These are phyloP conservation scores for Ophiostoma triangulosporum DNA, from an alignment of 2,329 filamentous ascomycete species.

Conservation along the genomic window DNA sequence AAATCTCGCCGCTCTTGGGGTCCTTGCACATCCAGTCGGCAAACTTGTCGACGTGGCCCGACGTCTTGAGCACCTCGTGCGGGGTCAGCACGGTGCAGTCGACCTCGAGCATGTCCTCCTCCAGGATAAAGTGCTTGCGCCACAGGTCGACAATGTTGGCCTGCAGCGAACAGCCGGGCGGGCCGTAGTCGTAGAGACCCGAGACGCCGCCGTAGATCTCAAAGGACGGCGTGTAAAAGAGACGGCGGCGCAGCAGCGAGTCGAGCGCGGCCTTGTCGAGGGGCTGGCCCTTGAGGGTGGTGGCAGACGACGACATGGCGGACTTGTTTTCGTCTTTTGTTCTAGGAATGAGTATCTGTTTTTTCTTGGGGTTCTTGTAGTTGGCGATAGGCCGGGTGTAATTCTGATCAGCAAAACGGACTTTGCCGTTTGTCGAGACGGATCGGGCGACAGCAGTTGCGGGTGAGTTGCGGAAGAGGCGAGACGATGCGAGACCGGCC, in stretches of 20 bases:
- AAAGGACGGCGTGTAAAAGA: constrained; percentile 93
- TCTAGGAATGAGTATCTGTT: neutral
- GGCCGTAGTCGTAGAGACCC: constrained; percentile 88
- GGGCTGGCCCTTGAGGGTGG: constrained; percentile 78
- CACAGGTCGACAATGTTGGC: constrained; percentile 79
- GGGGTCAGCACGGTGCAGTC: constrained; percentile 92
- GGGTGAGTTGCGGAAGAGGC: neutral
- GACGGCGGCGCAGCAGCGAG: constrained; percentile 69
- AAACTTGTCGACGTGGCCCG: constrained; percentile 94
- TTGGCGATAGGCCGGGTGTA: neutral
- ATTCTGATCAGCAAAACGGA: neutral
- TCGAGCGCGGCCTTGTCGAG: constrained; percentile 75
- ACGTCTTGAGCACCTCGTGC: constrained; percentile 85
- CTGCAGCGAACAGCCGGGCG: constrained; percentile 73
- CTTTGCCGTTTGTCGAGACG: neutral
- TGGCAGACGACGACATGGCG: constrained; percentile 25
- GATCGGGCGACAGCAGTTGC: neutral
- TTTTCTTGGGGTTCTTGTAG: neutral
- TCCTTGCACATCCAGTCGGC: constrained; percentile 99
- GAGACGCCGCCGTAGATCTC: constrained; percentile 87
- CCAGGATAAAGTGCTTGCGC: constrained; percentile 86
- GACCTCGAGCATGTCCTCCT: constrained; percentile 91
- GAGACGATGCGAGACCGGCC: constrained; percentile 7
- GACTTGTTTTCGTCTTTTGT: neutral
- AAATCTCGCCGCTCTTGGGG: constrained; percentile 91